These are phyloP conservation scores for Trifolium dubium DNA, from an alignment of 306 rosid genomes.

Conservation along the genomic window DNA sequence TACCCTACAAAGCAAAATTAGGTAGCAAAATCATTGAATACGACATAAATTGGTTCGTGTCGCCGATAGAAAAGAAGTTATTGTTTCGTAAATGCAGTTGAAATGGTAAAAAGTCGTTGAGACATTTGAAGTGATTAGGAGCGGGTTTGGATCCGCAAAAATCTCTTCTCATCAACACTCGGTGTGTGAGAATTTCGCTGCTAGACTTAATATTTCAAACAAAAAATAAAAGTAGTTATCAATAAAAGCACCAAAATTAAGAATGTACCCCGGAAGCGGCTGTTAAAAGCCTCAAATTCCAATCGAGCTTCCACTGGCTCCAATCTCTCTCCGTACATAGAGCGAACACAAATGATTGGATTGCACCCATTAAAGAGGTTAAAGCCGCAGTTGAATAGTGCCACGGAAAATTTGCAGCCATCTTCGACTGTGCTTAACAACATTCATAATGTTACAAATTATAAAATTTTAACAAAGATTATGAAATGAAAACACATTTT, in stretches of 20 bases:
- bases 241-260: constrained; percentile 5
- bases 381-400: constrained; percentile 50
- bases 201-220: no score
- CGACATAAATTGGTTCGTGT: no score
- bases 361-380: constrained; percentile 28
- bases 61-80: neutral
- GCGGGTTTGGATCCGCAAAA: no score
- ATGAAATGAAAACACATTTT: neutral
- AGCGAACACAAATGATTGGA: constrained; percentile 33
- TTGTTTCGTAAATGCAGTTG: no score
- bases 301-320: constrained; percentile 42
- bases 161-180: no score
- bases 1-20: constrained; percentile 40
- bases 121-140: no score
- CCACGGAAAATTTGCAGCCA: constrained; percentile 53
- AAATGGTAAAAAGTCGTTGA: no score
- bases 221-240: no score
- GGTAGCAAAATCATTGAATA: neutral
- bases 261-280: constrained; percentile 38
- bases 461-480: neutral
- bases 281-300: constrained; percentile 40
- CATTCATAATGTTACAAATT: neutral
- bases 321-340: constrained; percentile 39
- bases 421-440: constrained; percentile 46
- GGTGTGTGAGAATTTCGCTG: neutral